Base-by-base conservation (phyloP, 2,329 filamentous ascomycete genomes). In the Nemania sp. region DNA sequence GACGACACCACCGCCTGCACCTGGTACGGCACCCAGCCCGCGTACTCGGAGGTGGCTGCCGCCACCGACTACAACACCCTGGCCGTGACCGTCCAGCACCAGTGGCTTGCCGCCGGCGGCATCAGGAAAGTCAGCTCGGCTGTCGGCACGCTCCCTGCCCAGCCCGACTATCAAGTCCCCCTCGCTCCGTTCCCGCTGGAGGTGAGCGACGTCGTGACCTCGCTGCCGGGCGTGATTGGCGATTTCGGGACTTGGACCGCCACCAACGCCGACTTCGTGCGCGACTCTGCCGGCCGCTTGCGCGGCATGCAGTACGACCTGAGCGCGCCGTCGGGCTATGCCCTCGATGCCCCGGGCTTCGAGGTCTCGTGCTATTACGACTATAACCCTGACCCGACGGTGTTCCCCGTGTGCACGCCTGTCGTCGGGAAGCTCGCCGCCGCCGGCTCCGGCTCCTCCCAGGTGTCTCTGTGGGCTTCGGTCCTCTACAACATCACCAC, bases 341-440 rank as follows among this genome's bases (percentile, higher is more conserved):
- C 45, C 17, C 36, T 23, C n/a, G 45, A 41, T 28, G 45, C 45
- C 11, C 45, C 45, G 34, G 45, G 17, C 24, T 49, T 49, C 45
- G 24, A 31, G 8, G 36, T 49, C 45, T 31, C 36, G 34, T 49
- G 45, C 45, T 17, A 6, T 28, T 49, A 49, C 45, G n/a, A 15
- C 24, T 49, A 41, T 19, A 49, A 49, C 45, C 19, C 24, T 5
- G 43, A 46, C 45, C 14, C 45, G 9, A 23, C 14, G 26, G 26
- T 41, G 34, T 41, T 14, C 19, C 14, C 34, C 17, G 19, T 9
- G 3, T 49, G 45, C 26, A 41, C 24, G 45, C 45, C 45, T 20
- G 8, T 33, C 6, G n/a, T n/a, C n/a, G n/a, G n/a, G n/a, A n/a
- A n/a, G n/a, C n/a, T n/a, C n/a, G n/a, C n/a, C n/a, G 44, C 23